Base-by-base conservation (phyloP, 2,329 filamentous ascomycete genomes). In the Huntiella omanensis region DNA sequence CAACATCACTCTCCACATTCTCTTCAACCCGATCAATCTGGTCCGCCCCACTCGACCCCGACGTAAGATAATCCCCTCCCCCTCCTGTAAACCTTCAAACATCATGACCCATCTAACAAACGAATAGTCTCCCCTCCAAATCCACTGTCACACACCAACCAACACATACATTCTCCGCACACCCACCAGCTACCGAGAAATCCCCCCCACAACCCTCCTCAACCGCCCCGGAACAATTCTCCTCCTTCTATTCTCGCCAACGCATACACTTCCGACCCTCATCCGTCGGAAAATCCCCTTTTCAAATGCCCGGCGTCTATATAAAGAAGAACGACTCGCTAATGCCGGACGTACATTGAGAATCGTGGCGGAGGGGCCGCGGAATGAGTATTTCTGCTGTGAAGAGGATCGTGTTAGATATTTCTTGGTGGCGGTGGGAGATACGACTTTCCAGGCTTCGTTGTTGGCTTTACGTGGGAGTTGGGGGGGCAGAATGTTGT, bases 321-420 rank as follows among this genome's bases (percentile, higher is more conserved):
- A 28, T 4, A 28, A 28, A 3, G 1, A 28, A 28, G 22, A 6
- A 3, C 22, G 22, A 1, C 22, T 28, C 22, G 22, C 22, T 8
- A 28, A 28, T 8, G 22, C 22, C 8, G 2, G 7, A 1, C 22
- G 22, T 6, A 28, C 22, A 28, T 28, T 50, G 32, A 40, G 44
- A 22, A 40, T 47, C 34, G 40, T 50, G 8, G 44, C 48, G 12
- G 48, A 50, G 32, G 48, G 45, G 4, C 44, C 48, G 4, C 35
- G 40, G 7, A 46, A 50, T 16, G 40, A 50, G 13, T 47, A 47
- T 36, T 50, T 46, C 19, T 47, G 44, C 32, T 50, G 48, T 40
- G 44, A 50, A 16, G 48, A 50, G 40, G 48, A 50, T 40, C 43
- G 40, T 10, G 48, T 50, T 12, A 40, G 48, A 19, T 50, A 47